Evolutionary conservation across 2,329 filamentous ascomycete genomes (phyloP).

Genomic region (Claviceps sp.): DNA sequence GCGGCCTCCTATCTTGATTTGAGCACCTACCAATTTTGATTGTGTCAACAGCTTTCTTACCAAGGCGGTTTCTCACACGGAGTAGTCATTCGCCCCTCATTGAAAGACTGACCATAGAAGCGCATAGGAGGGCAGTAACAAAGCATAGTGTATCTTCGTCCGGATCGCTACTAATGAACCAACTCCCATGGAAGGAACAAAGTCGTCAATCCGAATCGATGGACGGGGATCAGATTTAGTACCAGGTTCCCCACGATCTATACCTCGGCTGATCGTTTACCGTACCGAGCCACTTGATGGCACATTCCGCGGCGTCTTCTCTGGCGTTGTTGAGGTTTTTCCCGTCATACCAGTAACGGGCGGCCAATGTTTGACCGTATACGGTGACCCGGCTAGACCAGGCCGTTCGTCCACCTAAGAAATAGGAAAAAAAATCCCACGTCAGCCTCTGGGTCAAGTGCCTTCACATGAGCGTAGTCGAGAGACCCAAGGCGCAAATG

Average conservation of each 20-base stretch:
- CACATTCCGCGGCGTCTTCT: constrained; percentile 83
- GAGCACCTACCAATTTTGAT: too few relatives aligned
- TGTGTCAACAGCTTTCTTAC: too few relatives aligned
- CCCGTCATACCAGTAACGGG: constrained; percentile 85
- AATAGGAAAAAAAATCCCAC: not conserved
- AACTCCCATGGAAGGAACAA: not conserved
- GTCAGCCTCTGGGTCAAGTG: not conserved
- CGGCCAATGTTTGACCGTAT: constrained; percentile 48
- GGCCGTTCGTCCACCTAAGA: constrained; percentile 68
- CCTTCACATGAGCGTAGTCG: not conserved
- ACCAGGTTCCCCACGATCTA: constrained; percentile 14
- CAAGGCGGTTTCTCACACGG: too few relatives aligned
- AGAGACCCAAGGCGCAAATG: not conserved
- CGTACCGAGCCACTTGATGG: constrained; percentile 43
- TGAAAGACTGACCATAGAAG: too few relatives aligned
- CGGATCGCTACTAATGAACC: not conserved
- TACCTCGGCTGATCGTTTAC: constrained; percentile 17
- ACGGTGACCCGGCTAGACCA: constrained; percentile 79
- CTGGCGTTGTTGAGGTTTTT: constrained; percentile 76
- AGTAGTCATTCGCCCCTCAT: too few relatives aligned
- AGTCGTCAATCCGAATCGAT: not conserved
- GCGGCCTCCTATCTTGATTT: too few relatives aligned
- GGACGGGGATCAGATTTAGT: not conserved
- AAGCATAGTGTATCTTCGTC: too few relatives aligned
- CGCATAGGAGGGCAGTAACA: too few relatives aligned